Conservation (phyloP, 768 basidiomycete genomes). For the Pisolithus albus region DNA sequence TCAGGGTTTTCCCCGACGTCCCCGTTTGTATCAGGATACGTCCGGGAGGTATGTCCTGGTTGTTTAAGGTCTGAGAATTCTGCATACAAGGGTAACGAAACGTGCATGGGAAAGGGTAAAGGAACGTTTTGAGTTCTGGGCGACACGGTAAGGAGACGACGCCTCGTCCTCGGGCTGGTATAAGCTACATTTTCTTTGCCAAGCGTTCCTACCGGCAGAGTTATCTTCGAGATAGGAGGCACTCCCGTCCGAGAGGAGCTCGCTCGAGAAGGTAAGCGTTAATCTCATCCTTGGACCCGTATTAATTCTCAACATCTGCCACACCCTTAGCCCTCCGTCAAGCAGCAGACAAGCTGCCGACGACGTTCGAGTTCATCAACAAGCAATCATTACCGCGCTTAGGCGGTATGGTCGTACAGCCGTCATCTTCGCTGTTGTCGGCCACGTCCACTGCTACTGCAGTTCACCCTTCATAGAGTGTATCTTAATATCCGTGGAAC, state of each 20-base stretch:
- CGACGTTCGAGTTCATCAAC: slow-evolving; percentile 81
- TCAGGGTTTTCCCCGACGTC: slow-evolving; percentile 93
- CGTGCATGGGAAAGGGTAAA: slow-evolving; percentile 99
- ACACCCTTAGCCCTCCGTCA: slow-evolving; percentile 64
- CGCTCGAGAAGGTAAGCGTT: slow-evolving; percentile 73
- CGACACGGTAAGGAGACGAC: slow-evolving; percentile 55
- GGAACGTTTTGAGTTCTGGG: slow-evolving; percentile 98
- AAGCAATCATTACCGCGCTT: slow-evolving; percentile 63
- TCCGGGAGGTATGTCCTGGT: not conserved
- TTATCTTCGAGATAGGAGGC: slow-evolving; percentile 93
- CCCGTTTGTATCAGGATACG: slow-evolving; percentile 93
- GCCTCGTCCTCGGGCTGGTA: not conserved
- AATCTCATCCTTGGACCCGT: not conserved
- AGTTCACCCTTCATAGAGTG: not conserved
- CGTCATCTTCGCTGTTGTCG: slow-evolving; percentile 7
- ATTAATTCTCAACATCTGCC: not conserved
- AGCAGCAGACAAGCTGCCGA: slow-evolving; percentile 83
- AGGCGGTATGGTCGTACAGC: slow-evolving; percentile 56
- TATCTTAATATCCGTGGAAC: too few species aligned
- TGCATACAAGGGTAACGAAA: slow-evolving; percentile 77
- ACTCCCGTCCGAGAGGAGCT: slow-evolving; percentile 84
- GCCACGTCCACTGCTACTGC: not conserved
- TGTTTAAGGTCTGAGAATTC: not conserved
- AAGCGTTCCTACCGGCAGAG: slow-evolving; percentile 85
- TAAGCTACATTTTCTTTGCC: slow-evolving; percentile 1